Conservation (phyloP, 73 alveolate genomes). For the Uronychia setigera region DNA sequence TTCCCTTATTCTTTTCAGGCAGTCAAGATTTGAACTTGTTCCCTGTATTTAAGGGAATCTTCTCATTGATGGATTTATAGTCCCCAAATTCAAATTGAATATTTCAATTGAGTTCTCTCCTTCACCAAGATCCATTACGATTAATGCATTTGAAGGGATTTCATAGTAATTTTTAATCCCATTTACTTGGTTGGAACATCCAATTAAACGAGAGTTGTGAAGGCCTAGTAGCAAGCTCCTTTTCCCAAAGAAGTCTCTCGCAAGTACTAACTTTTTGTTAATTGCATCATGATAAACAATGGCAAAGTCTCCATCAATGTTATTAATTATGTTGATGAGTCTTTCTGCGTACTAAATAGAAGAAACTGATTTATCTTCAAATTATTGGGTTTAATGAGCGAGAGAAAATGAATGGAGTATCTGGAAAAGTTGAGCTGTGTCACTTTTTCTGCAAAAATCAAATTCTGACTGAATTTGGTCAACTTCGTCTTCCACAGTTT, state of each 20-base stretch:
- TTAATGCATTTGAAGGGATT: conserved; percentile 75
- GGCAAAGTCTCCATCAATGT: conserved; percentile 85
- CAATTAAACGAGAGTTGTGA: conserved; percentile 43
- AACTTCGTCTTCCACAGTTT: conserved; percentile 1
- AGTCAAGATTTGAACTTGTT: conserved; percentile 9
- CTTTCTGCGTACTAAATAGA: conserved; percentile 26
- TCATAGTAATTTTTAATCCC: conserved; percentile 61
- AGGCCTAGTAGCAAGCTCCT: conserved; percentile 82
- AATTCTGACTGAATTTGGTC: conserved; percentile 7
- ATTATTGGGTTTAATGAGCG: conserved; percentile 24
- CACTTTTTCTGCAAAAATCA: conserved; percentile 14
- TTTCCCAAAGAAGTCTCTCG: conserved; percentile 93
- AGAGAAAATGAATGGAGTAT: conserved; percentile 48
- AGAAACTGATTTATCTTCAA: conserved; percentile 7
- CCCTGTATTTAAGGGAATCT: conserved; percentile 45
- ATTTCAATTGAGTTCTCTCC: background rate
- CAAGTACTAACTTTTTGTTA: conserved; percentile 62
- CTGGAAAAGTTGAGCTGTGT: conserved; percentile 52
- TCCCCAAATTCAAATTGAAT: background rate
- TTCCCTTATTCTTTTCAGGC: background rate
- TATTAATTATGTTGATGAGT: conserved; percentile 47
- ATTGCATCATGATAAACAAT: conserved; percentile 76
- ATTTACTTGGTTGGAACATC: conserved; percentile 36
- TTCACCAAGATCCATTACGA: conserved; percentile 63
- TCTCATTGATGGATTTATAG: conserved; percentile 14